A percentile compares a stretch with the other conserved stretches of the same genome.
Evolutionary conservation across 1,284 basidiomycete genomes (phyloP).

Genomic region (Termitomyces sp.): DNA sequence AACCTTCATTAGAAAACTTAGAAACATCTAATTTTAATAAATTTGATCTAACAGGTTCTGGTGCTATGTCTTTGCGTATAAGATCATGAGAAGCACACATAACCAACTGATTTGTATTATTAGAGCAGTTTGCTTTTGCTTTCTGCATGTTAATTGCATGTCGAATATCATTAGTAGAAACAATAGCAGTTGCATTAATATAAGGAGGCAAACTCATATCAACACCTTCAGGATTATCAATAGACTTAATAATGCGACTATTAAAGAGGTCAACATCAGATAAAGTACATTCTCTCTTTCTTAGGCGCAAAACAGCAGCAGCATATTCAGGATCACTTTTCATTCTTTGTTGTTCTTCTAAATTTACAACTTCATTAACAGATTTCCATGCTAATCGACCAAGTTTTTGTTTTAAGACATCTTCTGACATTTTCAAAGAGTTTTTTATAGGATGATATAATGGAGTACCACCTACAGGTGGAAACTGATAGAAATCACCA

Average conservation of each 20-base stretch:
- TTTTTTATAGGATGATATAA: slow-evolving; percentile 22
- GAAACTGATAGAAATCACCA: slow-evolving; percentile 25
- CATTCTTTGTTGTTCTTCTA: slow-evolving; percentile 29
- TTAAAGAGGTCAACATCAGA: slow-evolving; percentile 20
- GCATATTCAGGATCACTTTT: slow-evolving; percentile 25
- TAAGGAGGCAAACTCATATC: no score
- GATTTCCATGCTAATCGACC: slow-evolving; percentile 27
- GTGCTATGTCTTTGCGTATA: slow-evolving; percentile 4
- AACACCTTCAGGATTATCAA: no score
- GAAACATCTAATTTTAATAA: neutral
- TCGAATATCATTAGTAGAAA: no score
- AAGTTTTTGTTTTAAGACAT: slow-evolving; percentile 18
- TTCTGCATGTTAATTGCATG: no score
- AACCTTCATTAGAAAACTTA: neutral
- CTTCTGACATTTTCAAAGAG: slow-evolving; percentile 7
- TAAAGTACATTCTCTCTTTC: slow-evolving; percentile 19
- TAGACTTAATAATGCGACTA: no score
- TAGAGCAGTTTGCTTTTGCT: neutral
- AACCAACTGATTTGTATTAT: neutral
- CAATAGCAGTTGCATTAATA: no score
- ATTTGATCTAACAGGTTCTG: slow-evolving; percentile 5
- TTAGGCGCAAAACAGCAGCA: slow-evolving; percentile 20
- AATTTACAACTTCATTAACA: slow-evolving; percentile 21
- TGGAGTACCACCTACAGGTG: slow-evolving; percentile 14
- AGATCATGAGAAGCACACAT: slow-evolving; percentile 16